phyloP scores from a whole-genome alignment of 352 stramenopile genomes.

The Pythium periplocum region DNA sequence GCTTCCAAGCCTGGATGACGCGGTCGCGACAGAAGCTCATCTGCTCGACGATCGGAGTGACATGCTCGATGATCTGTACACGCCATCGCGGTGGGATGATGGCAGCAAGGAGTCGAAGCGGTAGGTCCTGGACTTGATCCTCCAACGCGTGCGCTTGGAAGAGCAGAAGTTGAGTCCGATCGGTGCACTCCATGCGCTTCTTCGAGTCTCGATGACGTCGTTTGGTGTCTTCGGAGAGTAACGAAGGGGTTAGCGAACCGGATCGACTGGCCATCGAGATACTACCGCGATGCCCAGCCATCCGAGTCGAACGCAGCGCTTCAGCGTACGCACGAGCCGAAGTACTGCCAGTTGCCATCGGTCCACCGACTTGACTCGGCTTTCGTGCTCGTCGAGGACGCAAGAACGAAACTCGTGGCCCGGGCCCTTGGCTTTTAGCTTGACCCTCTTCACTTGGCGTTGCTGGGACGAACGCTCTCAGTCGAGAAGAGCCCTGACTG shows the following conservation, averaged over 20 bases:
- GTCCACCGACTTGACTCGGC: too few species aligned
- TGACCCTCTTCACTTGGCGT: too few species aligned
- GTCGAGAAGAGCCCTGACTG: too few species aligned
- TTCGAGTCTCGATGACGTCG: constrained; percentile 29
- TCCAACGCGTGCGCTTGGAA: constrained; percentile 34
- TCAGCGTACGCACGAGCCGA: not conserved
- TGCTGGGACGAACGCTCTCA: too few species aligned
- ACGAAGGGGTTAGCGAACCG: too few species aligned
- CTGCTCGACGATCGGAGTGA: constrained; percentile 30
- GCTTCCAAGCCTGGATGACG: constrained; percentile 25
- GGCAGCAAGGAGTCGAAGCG: constrained; percentile 34
- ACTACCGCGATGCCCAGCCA: constrained; percentile 14
- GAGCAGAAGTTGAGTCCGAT: constrained; percentile 28
- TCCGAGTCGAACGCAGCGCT: not conserved
- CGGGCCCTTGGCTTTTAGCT: too few species aligned
- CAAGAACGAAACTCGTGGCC: too few species aligned
- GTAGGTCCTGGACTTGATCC: constrained; percentile 21
- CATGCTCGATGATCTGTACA: constrained; percentile 27
- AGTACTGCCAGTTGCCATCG: too few species aligned
- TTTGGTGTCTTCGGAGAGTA: constrained; percentile 19
- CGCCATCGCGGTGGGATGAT: constrained; percentile 37
- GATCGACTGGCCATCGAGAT: constrained; percentile 14
- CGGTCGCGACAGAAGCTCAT: constrained; percentile 29
- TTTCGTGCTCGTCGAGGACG: too few species aligned
- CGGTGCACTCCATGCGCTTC: constrained; percentile 29